These are phyloP conservation scores for Trypanosoma grayi DNA, from an alignment of 208 protist genomes.

Conservation along the genomic window DNA sequence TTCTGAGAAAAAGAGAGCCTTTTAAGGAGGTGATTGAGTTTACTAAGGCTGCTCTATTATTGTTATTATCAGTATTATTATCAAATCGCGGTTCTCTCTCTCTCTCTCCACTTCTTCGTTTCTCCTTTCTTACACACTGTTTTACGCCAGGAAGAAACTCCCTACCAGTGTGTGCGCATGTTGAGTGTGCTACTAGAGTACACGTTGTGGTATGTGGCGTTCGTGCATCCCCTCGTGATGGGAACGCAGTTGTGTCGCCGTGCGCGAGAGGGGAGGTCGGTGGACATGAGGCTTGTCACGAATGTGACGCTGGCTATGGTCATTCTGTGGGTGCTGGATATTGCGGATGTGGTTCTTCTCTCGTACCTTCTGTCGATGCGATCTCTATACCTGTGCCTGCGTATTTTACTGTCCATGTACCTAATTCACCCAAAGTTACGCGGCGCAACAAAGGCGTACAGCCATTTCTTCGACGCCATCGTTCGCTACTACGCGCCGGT, in stretches of 20 bases:
- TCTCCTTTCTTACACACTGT: neutral
- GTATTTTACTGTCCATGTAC: slow-evolving; percentile 64
- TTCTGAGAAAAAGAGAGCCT: too few relatives aligned
- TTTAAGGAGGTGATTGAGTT: too few relatives aligned
- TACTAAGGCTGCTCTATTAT: too few relatives aligned
- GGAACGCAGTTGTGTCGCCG: slow-evolving; percentile 57
- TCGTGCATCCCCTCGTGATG: slow-evolving; percentile 54
- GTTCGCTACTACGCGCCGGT: slow-evolving; percentile 51
- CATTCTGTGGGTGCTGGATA: slow-evolving; percentile 59
- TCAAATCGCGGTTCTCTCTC: too few relatives aligned
- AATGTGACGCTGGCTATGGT: slow-evolving; percentile 74
- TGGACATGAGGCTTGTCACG: slow-evolving; percentile 44
- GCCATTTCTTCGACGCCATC: slow-evolving; percentile 36
- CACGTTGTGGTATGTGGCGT: slow-evolving; percentile 59
- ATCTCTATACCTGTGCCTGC: slow-evolving; percentile 41
- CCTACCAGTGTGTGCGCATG: neutral
- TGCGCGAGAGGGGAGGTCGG: slow-evolving; percentile 9
- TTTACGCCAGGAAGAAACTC: neutral
- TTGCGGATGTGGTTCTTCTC: slow-evolving; percentile 52
- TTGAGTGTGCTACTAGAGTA: slow-evolving; percentile 28
- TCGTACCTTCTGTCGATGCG: slow-evolving; percentile 62
- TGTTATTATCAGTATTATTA: too few relatives aligned
- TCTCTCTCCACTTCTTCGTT: neutral
- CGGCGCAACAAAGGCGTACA: slow-evolving; percentile 53
- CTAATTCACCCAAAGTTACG: slow-evolving; percentile 56